Conservation (phyloP, 306 rosid genomes). For the Biancaea sappan region DNA sequence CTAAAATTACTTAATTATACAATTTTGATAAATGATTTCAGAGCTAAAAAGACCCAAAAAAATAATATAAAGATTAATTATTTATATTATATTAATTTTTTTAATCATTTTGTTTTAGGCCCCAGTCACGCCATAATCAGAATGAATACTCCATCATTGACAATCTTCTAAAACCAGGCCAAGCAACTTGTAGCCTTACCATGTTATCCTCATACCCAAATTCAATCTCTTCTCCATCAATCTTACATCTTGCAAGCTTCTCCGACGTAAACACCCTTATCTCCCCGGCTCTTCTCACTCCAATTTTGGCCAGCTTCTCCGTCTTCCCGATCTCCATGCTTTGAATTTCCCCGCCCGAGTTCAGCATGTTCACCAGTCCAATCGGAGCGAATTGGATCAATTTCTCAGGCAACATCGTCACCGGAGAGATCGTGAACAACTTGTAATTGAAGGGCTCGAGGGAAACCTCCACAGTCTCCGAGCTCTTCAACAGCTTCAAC, state of each 20-base stretch:
- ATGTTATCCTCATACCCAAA: conserved; percentile 53
- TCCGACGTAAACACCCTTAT: conserved; percentile 59
- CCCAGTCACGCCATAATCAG: too few species aligned
- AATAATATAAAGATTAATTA: too few species aligned
- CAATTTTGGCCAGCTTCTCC: conserved; percentile 42
- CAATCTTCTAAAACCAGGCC: conserved; percentile 48
- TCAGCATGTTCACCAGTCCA: conserved; percentile 75
- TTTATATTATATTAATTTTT: too few species aligned
- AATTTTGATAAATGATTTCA: too few species aligned
- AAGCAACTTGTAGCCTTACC: conserved; percentile 52
- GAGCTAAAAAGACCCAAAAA: too few species aligned
- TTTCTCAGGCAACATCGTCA: conserved; percentile 31
- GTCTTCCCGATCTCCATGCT: conserved; percentile 46
- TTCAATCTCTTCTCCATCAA: conserved; percentile 50
- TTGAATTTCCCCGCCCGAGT: conserved; percentile 66
- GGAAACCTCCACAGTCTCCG: conserved; percentile 50
- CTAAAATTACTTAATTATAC: too few species aligned
- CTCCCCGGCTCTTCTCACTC: conserved; percentile 60
- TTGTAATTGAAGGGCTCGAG: conserved; percentile 61
- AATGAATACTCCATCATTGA: conserved; percentile 55
- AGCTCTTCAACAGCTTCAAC: conserved; percentile 52
- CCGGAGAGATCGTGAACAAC: conserved; percentile 59
- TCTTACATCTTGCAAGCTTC: conserved; percentile 52
- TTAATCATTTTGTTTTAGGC: too few species aligned
- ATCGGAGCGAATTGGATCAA: conserved; percentile 59